These are phyloP conservation scores for Chaetomiaceae sp. DNA, from an alignment of 2,329 filamentous ascomycete species.

Conservation along the genomic window DNA sequence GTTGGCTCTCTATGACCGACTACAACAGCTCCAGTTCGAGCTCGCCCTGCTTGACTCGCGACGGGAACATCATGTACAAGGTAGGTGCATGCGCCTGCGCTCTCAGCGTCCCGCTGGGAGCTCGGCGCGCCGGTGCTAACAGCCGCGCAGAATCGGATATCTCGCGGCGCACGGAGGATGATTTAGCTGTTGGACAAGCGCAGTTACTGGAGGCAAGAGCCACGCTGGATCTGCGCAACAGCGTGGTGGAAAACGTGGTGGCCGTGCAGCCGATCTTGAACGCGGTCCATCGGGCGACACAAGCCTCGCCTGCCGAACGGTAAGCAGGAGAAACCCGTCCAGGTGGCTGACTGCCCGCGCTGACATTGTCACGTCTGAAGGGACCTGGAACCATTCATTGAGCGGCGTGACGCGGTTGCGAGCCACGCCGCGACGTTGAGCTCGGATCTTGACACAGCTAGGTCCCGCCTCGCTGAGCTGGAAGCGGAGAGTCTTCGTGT, in stretches of 20 bases:
- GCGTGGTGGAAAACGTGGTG: constrained; percentile 61
- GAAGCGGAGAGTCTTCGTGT: constrained; percentile 53
- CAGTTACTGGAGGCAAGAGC: constrained; percentile 66
- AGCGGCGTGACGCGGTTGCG: constrained; percentile 61
- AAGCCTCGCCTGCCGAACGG: constrained; percentile 62
- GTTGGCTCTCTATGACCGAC: constrained; percentile 63
- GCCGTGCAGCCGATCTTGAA: constrained; percentile 70
- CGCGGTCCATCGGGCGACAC: constrained; percentile 63
- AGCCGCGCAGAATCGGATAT: constrained; percentile 3
- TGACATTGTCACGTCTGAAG: constrained; percentile 35
- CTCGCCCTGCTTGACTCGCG: constrained; percentile 57
- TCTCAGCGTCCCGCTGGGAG: background rate
- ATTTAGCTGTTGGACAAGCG: constrained; percentile 53
- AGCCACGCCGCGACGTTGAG: constrained; percentile 56
- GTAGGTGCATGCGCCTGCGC: background rate
- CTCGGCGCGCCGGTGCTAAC: background rate
- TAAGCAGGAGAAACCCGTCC: constrained; percentile 31
- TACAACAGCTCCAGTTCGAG: constrained; percentile 67
- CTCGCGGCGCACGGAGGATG: constrained; percentile 34
- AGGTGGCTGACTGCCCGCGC: background rate
- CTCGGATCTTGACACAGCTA: constrained; percentile 43
- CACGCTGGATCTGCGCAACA: constrained; percentile 61
- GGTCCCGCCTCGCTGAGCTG: constrained; percentile 47
- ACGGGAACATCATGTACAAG: constrained; percentile 25
- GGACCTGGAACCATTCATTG: constrained; percentile 59